Evolutionary conservation across 1,139 yeast genomes (phyloP), one percentile per base, ranked within the genome.

Genomic region (Geotrichum candidum): DNA sequence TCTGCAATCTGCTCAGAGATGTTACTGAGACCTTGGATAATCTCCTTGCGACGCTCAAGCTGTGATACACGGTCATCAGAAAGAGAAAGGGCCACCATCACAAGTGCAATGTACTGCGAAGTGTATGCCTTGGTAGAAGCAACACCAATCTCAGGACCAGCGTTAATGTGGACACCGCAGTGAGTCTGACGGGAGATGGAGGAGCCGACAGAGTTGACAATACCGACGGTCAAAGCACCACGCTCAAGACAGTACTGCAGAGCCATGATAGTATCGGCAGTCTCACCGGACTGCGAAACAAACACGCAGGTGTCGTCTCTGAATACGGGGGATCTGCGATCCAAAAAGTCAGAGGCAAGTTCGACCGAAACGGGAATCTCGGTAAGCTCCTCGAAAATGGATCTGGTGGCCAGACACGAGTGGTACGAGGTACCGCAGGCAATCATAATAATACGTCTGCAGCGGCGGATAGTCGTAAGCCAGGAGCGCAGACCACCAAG

Each of bases 51-150:
- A 76, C 99, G 90, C 57, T 79, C 80, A 55, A 80, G 74, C 77
- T 83, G 85, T 53, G 96, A 88, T 61, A 90, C 83, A 62, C 95
- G 84, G 76, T 95, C 98, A 73, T 91, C 96, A 11, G 97, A 88
- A 68, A 95, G 83, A 23, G 95, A 90, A 64, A 95, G 83, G 0
- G 99, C 99, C 80, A 94, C 83, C 97, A 95, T 90, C 7, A 94
- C 97, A 69, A 95, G 82, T 0, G 99, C 99, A 77, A 95, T 91
- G 76, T 87, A 95, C 77, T 95, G 99, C 27, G 99, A 95, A n/a
- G 99, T 94, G 79, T 95, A 95, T 33, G 99, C 99, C 79, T 95
- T 95, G 59, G 99, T 95, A n/a, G 98, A 91, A 13, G 99, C 99
- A 70, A 95, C 99, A 76, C 99, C 99, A 68, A 95, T 92, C 79